phyloP scores from a whole-genome alignment of 257 asterid genomes.

The Plantago ovata region DNA sequence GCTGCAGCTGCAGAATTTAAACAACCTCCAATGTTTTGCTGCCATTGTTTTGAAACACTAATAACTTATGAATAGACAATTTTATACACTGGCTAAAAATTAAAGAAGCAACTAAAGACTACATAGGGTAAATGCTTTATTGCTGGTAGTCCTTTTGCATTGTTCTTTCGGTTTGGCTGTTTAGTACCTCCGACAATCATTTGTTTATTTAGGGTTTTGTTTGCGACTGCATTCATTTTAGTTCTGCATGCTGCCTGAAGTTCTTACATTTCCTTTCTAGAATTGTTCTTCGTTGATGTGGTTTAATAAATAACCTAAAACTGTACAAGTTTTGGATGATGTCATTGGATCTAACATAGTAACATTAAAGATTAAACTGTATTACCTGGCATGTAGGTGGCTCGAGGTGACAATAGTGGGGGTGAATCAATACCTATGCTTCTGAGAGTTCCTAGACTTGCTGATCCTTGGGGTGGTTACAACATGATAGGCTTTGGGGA shows the following conservation, averaged over 20 bases:
- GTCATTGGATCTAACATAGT: slow-evolving; percentile 8
- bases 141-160: not conserved
- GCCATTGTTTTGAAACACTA: too few relatives aligned
- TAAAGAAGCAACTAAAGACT: too few relatives aligned
- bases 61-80: too few relatives aligned
- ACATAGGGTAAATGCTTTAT: not conserved
- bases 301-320: slow-evolving; percentile 8
- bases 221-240: not conserved
- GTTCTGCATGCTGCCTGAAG: not conserved
- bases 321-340: not conserved
- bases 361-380: slow-evolving; percentile 2
- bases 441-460: slow-evolving; percentile 78
- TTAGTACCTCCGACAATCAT: not conserved
- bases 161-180: not conserved
- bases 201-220: not conserved
- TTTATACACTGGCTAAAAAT: too few relatives aligned
- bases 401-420: slow-evolving; percentile 80
- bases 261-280: not conserved
- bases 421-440: slow-evolving; percentile 99
- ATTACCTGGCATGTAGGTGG: slow-evolving; percentile 53
- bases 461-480: slow-evolving; percentile 91
- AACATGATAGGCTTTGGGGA: slow-evolving; percentile 99
- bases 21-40: too few relatives aligned
- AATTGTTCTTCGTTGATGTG: slow-evolving; percentile 10
- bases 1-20: too few relatives aligned